Percentiles rank a stretch among this genome's conserved stretches.
phyloP scores from a whole-genome alignment of 1,139 yeast species.

The Nakaseomyces kungkrabaensis region DNA sequence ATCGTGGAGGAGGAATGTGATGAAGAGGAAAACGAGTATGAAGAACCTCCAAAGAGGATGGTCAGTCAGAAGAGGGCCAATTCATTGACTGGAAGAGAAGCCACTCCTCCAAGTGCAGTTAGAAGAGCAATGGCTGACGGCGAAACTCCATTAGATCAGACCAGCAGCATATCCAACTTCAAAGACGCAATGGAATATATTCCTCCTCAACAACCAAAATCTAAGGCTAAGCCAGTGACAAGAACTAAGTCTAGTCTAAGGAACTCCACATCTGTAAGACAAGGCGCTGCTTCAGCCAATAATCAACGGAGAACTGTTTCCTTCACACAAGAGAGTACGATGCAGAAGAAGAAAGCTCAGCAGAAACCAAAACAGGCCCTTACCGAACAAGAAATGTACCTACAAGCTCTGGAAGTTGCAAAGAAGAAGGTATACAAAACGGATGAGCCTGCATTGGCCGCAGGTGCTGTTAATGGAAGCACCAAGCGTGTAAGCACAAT shows the following conservation, averaged over 20 bases:
- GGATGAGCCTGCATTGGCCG: background rate
- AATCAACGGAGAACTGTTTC: constrained; percentile 2
- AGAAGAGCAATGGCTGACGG: background rate
- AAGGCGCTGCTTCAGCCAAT: background rate
- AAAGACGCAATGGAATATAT: constrained; percentile 23
- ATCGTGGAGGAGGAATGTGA: constrained; percentile 3
- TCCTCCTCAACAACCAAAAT: constrained; percentile 6
- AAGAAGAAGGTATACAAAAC: constrained; percentile 24
- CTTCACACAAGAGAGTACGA: constrained; percentile 1
- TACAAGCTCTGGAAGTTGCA: constrained; percentile 27
- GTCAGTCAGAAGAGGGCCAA: background rate
- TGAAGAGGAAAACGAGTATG: background rate
- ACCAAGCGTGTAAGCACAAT: constrained; percentile 11
- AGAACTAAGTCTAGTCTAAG: background rate
- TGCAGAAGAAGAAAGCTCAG: background rate
- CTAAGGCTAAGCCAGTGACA: background rate
- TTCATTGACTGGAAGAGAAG: background rate
- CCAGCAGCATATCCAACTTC: constrained; percentile 22
- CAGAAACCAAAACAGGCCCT: constrained; percentile 9
- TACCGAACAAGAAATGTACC: constrained; percentile 28
- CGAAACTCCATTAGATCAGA: constrained; percentile 15
- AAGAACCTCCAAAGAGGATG: background rate
- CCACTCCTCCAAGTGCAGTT: background rate
- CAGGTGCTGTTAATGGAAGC: background rate
- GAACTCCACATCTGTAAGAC: background rate